Base-by-base conservation (phyloP, 345 rosid genomes). In the Durio zibethinus region DNA sequence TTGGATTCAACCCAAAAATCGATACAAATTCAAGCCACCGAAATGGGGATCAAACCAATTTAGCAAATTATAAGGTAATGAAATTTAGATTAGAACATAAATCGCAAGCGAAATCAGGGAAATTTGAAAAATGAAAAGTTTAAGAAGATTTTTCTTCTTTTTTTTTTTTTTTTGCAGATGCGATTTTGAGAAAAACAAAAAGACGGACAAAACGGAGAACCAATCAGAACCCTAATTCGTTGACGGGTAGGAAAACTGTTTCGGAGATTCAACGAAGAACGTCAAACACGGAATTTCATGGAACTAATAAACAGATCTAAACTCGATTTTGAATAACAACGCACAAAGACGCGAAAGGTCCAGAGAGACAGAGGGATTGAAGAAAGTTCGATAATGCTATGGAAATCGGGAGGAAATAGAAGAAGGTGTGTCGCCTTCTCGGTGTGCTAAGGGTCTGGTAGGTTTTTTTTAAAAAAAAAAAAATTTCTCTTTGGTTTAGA, bases 221-320 rank as follows among this genome's bases (percentile, higher is more conserved):
- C 45, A 45, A 74, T 74, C 77, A 10, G 45, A 74, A 74, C 68
- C 77, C 77, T 74, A 74, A 42, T 60, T 14, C 25, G 43, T 20
- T 16, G 31, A 53, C 18, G 27, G 47, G 20, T 9, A 53, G 0
- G 38, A 6, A 10, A 35, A 20, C 7, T 16, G 7, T 21, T 16
- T 8, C 0, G 16, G 9, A 27, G 1, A 47, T 27, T 72, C 45
- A 35, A 43, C 11, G 18, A 72, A 33, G 10, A 53, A 31, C 8
- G 25, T 29, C 47, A 72, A 53, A 50, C 75, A 52, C 29, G 29
- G 15, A 35, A 72, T 31, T 52, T 31, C 70, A 35, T 18, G 27
- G 10, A 21, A 43, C 11, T 43, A 4, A 66, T 25, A 53, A 36
- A 56, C 35, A 35, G 81, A 79, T 73, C 81, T 73, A 5, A 52